Evolutionary conservation across 805 yeast genomes (phyloP), one percentile per base, ranked within the genome.

Genomic region (Saturnispora kantuleensis): DNA sequence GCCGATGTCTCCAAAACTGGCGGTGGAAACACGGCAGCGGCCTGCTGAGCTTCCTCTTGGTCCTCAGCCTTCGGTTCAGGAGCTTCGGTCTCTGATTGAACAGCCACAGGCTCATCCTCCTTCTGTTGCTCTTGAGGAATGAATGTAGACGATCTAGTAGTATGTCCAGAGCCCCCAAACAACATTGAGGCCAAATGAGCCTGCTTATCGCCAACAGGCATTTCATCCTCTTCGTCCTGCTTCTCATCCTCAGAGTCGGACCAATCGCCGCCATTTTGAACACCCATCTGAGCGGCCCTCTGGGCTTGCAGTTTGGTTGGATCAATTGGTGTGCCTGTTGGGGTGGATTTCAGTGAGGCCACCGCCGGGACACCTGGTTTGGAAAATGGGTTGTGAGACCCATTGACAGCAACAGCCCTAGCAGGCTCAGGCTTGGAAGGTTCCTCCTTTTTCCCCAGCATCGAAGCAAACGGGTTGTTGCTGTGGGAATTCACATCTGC

Each of bases 221-320:
- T 43, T 40, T 74, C 79, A 42, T 72, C 76, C 11, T 73, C 74
- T 11, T 66, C 66, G 56, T 29, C 63, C 3, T 55, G 64, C 5
- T 54, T 52, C 3, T 52, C 67, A 42, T 54, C 52, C 3, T 52
- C 67, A 42, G 73, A 76, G 48, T 77, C 77, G 2, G 62, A 56
- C 56, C 63, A 58, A 3, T 58, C 60, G 45, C 65, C 78, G 34
- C 64, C 68, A 26, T 57, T 62, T 8, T 64, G 63, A 35, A 65
- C 54, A 4, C 81, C 81, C 60, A 89, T 70, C 58, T 84, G 90
- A 7, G 84, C 76, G 26, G 74, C 77, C 61, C 93, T 70, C 60
- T 83, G 89, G 2, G 80, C 81, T 45, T 78, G 81, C 28, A 83
- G 76, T 48, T 77, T 76, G 49, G 69, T 69, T 1, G 74, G 65